A percentile compares a stretch with the other conserved stretches of the same genome.
Evolutionary conservation across 306 rosid species (phyloP).

Genomic region (Heteromeles arbutifolia): DNA sequence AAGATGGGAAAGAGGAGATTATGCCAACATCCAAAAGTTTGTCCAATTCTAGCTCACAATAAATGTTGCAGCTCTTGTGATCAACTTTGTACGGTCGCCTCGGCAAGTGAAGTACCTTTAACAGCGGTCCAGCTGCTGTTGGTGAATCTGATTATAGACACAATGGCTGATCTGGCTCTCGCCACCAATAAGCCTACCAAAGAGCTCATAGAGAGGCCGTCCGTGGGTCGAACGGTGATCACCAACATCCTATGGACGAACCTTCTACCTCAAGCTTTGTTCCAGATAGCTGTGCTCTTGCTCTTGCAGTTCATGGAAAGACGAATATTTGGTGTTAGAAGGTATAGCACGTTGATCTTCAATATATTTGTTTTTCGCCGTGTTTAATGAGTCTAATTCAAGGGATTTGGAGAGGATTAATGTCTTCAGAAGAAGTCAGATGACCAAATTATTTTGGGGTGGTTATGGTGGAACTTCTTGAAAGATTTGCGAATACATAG

Average conservation of each 20-base stretch:
- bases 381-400: conserved; percentile 26
- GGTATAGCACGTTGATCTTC: conserved; percentile 24
- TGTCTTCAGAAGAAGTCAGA: conserved; percentile 16
- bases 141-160: conserved; percentile 27
- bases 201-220: conserved; percentile 17
- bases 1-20: conserved; percentile 33
- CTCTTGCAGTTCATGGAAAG: conserved; percentile 17
- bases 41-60: conserved; percentile 29
- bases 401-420: conserved; percentile 25
- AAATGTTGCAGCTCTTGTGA: conserved; percentile 21
- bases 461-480: conserved; percentile 26
- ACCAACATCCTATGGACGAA: conserved; percentile 34
- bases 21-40: conserved; percentile 28
- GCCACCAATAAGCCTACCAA: conserved; percentile 23
- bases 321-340: conserved; percentile 9
- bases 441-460: conserved; percentile 23
- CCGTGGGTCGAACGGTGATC: conserved; percentile 13
- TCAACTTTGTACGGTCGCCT: conserved; percentile 28
- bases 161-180: conserved; percentile 28
- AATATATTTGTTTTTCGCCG: conserved; percentile 25
- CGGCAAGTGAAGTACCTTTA: conserved; percentile 17
- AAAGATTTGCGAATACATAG: conserved; percentile 22
- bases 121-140: conserved; percentile 21
- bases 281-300: conserved; percentile 17
- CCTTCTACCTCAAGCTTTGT: conserved; percentile 16